Evolutionary conservation across 768 basidiomycete species (phyloP), one percentile per base, ranked within the genome.

Genomic region (Russula abietina): DNA sequence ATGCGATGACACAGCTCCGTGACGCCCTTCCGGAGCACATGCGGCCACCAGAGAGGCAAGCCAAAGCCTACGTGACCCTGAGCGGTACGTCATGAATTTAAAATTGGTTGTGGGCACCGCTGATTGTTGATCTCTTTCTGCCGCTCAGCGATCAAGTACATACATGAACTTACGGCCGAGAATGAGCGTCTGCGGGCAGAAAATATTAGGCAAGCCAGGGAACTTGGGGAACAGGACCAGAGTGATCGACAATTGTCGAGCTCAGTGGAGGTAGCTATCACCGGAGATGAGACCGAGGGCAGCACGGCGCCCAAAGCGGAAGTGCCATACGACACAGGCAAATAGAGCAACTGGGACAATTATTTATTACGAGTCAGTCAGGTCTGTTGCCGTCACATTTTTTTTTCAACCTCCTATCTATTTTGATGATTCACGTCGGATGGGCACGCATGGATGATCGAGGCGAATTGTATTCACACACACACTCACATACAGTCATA

Each of bases 61-160:
- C 64, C 17, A 61, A 62, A 14, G 60, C 64, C 11, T 65, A 62
- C 17, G 61, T 62, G 14, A 62, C 61, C 7, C 55, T 65, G 22
- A 65, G 61, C 51, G 64, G 64, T 62, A 33, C 24, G 64, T 63
- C n/a, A 24, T 54, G 32, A 53, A 22, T 41, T 59, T 43, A 4
- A 43, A 57, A 46, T 45, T 32, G 24, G 59, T 60, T 22, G 51
- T n/a, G 28, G 30, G 19, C 57, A 50, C 48, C 19, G 17, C 38
- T 57, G 60, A 57, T 56, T 56, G 55, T 43, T 56, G 55, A 62
- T 62, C 19, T 14, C n/a, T 48, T 33, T 26, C 28, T 33, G 36
- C 43, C 53, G 26, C 53, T 16, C 61, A 65, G 64, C 64, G 24
- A 62, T 65, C 64, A 66, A 64, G 28, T 59, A 61, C 65, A 66